Conservation (phyloP, 2,329 filamentous ascomycete species). For the Mycosphaerella sp. region DNA sequence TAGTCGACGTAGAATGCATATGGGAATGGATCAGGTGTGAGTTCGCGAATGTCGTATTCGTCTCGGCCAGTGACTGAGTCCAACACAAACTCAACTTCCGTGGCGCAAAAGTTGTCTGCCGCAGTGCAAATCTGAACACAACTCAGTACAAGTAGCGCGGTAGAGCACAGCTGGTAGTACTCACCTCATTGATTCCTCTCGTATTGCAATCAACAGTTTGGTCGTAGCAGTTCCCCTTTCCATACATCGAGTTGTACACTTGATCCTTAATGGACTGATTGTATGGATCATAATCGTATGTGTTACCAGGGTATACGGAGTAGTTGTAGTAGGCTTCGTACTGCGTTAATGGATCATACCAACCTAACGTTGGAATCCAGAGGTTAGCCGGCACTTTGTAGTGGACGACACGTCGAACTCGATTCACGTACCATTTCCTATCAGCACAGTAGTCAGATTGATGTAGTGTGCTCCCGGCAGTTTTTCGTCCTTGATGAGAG, state of each 20-base stretch:
- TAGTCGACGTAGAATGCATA: constrained; percentile 47
- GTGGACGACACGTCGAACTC: not conserved
- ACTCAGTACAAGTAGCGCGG: constrained; percentile 7
- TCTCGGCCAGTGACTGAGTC: constrained; percentile 49
- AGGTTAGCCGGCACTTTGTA: not conserved
- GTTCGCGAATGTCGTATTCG: constrained; percentile 55
- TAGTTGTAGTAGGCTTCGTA: constrained; percentile 55
- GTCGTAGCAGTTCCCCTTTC: constrained; percentile 55
- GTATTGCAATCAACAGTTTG: constrained; percentile 50
- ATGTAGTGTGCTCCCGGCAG: constrained; percentile 31
- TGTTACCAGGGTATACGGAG: constrained; percentile 51
- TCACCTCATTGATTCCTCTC: constrained; percentile 40
- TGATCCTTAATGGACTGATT: constrained; percentile 45
- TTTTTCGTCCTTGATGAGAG: constrained; percentile 36
- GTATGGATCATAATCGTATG: constrained; percentile 50
- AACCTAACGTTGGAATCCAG: constrained; percentile 30
- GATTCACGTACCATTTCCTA: constrained; percentile 38
- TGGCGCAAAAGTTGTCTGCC: constrained; percentile 52
- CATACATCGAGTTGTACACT: constrained; percentile 55
- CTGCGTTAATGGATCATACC: constrained; percentile 52
- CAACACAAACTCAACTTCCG: constrained; percentile 48
- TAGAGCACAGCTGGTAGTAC: not conserved
- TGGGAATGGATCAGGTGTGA: constrained; percentile 53
- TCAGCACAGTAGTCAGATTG: constrained; percentile 29
- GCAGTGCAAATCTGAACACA: constrained; percentile 40